Evolutionary conservation across 768 basidiomycete species (phyloP).

Genomic region (Floccularia luteovirens): DNA sequence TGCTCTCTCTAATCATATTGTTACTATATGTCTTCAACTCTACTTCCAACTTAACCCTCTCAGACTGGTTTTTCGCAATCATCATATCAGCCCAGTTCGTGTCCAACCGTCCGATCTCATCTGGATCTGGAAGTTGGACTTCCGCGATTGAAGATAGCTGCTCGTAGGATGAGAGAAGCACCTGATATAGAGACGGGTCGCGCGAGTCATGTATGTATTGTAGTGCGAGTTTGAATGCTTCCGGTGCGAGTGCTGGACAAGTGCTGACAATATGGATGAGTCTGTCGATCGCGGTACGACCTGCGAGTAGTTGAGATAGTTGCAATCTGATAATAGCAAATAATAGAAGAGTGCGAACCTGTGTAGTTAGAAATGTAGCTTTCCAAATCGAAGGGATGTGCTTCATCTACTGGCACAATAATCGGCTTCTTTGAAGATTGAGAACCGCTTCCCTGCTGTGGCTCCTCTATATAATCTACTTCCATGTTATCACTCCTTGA

Average conservation of each 20-base stretch:
- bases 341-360: slow-evolving; percentile 32
- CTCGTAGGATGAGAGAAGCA: slow-evolving; percentile 48
- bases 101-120: slow-evolving; percentile 49
- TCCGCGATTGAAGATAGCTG: slow-evolving; percentile 23
- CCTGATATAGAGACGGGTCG: slow-evolving; percentile 56
- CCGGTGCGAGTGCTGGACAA: slow-evolving; percentile 64
- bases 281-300: slow-evolving; percentile 71
- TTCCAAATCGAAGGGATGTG: slow-evolving; percentile 86
- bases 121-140: slow-evolving; percentile 32
- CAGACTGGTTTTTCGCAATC: slow-evolving; percentile 57
- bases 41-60: slow-evolving; percentile 80
- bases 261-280: slow-evolving; percentile 58
- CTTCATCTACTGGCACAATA: slow-evolving; percentile 56
- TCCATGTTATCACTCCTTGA: too few species aligned
- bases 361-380: slow-evolving; percentile 69
- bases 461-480: too few species aligned
- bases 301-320: slow-evolving; percentile 26
- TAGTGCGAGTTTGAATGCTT: slow-evolving; percentile 64
- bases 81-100: slow-evolving; percentile 69
- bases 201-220: slow-evolving; percentile 58
- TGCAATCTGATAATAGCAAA: slow-evolving; percentile 1
- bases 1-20: slow-evolving; percentile 99
- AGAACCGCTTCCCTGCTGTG: too few species aligned
- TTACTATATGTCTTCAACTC: slow-evolving; percentile 93
- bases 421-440: slow-evolving; percentile 14